A percentile compares a stretch with the other conserved stretches of the same genome.
These are phyloP conservation scores for Epichloe coenophiala DNA, from an alignment of 2,329 filamentous ascomycete genomes.

Conservation along the genomic window DNA sequence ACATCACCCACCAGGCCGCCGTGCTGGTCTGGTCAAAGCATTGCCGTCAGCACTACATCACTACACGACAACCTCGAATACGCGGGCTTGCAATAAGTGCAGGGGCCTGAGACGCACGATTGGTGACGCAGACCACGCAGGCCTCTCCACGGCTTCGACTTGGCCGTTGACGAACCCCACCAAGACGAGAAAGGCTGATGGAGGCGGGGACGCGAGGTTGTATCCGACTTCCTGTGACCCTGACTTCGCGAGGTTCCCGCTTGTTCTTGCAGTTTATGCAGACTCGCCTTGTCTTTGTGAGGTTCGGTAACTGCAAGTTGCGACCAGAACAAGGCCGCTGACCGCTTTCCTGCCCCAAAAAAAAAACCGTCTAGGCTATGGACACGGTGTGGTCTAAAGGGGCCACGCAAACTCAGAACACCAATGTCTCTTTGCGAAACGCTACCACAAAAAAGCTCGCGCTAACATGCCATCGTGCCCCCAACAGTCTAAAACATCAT, in stretches of 20 bases:
- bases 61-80: not conserved
- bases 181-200: not conserved
- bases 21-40: not conserved
- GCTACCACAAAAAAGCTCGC: not conserved
- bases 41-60: not conserved
- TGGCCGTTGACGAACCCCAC: not conserved
- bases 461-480: not conserved
- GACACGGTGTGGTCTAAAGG: not conserved
- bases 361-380: not conserved
- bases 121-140: not conserved
- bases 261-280: not conserved
- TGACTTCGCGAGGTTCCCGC: not conserved
- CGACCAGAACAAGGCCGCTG: not conserved
- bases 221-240: not conserved
- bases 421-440: not conserved
- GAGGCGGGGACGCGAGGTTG: not conserved
- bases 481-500: constrained; percentile 2
- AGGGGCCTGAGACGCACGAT: not conserved
- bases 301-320: not conserved
- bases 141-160: not conserved
- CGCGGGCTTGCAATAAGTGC: not conserved
- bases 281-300: not conserved
- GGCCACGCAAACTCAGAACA: not conserved
- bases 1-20: not conserved
- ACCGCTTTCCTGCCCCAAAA: constrained; percentile 1